phyloP scores from a whole-genome alignment of 2,329 filamentous ascomycete species.

The Neofusicoccum sp. region DNA sequence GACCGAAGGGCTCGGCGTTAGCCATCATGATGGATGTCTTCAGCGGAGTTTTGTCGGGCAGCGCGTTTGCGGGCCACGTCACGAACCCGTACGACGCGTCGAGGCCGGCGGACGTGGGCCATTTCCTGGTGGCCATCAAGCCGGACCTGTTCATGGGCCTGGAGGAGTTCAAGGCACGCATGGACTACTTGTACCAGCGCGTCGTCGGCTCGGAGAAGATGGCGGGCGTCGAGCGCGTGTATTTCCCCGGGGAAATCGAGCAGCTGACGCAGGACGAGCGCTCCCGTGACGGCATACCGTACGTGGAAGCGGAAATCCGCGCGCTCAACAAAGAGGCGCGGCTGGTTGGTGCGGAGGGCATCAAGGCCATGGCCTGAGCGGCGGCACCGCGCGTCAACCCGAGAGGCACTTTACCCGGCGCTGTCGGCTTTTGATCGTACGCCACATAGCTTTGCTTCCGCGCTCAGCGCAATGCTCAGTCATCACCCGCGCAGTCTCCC shows the following conservation, averaged over 20 bases:
- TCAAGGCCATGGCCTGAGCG: conserved; percentile 15
- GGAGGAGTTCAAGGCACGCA: conserved; percentile 65
- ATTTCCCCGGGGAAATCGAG: conserved; percentile 59
- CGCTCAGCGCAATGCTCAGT: not conserved
- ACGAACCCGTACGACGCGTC: conserved; percentile 73
- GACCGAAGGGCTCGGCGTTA: conserved; percentile 75
- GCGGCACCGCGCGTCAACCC: not conserved
- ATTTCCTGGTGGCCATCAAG: conserved; percentile 71
- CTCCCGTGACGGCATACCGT: conserved; percentile 48
- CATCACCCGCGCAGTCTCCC: not conserved
- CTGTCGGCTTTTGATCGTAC: not conserved
- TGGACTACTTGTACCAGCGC: conserved; percentile 58
- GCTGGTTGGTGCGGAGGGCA: conserved; percentile 37
- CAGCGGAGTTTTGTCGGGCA: conserved; percentile 73
- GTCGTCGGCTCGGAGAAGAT: conserved; percentile 54
- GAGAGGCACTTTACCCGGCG: not conserved
- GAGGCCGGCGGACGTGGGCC: conserved; percentile 67
- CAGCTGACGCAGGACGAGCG: conserved; percentile 47
- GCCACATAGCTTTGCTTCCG: not conserved
- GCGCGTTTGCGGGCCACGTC: conserved; percentile 75
- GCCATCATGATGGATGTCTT: conserved; percentile 89
- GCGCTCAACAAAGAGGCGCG: conserved; percentile 52
- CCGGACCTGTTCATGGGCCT: conserved; percentile 71
- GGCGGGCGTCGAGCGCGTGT: conserved; percentile 55
- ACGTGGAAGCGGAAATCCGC: conserved; percentile 48